Evolutionary conservation across 768 basidiomycete species (phyloP).

Genomic region (Butyriboletus loyo): DNA sequence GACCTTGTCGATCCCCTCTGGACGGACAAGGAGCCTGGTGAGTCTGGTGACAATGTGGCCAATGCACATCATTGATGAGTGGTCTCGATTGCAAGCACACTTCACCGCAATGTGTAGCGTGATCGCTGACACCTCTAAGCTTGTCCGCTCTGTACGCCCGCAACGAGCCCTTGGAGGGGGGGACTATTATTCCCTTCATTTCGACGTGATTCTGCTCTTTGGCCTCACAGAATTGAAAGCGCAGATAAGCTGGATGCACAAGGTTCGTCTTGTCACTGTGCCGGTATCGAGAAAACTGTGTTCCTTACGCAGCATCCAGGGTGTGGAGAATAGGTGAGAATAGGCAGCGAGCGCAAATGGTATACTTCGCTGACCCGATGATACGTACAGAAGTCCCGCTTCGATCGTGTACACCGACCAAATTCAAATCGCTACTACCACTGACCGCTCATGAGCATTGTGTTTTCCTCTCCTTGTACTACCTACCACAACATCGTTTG

Average conservation of each 20-base stretch:
- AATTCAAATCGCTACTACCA: too few relatives aligned
- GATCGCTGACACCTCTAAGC: slow-evolving; percentile 6
- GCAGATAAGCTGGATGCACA: slow-evolving; percentile 39
- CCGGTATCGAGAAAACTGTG: neutral
- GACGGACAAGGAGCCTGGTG: slow-evolving; percentile 15
- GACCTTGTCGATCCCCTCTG: slow-evolving; percentile 5
- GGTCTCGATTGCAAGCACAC: neutral
- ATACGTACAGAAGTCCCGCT: slow-evolving; percentile 16
- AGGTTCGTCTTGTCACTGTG: slow-evolving; percentile 12
- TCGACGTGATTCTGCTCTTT: slow-evolving; percentile 38
- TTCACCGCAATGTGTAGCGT: slow-evolving; percentile 14
- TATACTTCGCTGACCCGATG: neutral
- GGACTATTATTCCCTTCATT: slow-evolving; percentile 18
- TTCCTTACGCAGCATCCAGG: slow-evolving; percentile 8
- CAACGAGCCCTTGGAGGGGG: neutral
- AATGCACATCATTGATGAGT: neutral
- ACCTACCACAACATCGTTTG: too few relatives aligned
- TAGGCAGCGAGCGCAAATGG: neutral
- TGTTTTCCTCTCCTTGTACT: too few relatives aligned
- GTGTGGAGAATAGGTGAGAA: slow-evolving; percentile 16
- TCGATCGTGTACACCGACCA: slow-evolving; percentile 20
- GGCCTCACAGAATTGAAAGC: slow-evolving; percentile 46
- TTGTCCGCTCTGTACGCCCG: neutral
- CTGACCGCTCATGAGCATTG: too few relatives aligned
- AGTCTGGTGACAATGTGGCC: neutral